A percentile compares a stretch with the other conserved stretches of the same genome.
These are phyloP conservation scores for Nitzschia sp. DNA, from an alignment of 108 stramenopile species.

Conservation along the genomic window DNA sequence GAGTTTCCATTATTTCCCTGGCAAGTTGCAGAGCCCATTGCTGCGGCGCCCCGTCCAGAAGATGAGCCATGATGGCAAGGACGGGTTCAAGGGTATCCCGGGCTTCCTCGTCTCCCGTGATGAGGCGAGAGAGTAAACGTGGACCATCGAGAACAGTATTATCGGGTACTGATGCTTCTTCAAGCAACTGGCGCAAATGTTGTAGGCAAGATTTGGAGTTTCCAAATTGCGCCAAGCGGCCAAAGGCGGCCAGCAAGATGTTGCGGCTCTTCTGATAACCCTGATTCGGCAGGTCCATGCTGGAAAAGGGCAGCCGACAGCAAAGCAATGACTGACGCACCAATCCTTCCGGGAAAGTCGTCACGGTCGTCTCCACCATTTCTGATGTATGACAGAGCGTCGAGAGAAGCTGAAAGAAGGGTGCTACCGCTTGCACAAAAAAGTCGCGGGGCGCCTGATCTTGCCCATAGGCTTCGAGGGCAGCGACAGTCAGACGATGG, in stretches of 20 bases:
- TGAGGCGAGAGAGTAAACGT: constrained; percentile 11
- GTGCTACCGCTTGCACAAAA: constrained; percentile 22
- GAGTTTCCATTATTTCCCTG: constrained; percentile 9
- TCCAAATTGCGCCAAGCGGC: constrained; percentile 9
- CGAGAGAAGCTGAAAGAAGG: constrained; percentile 28
- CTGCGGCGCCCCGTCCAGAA: constrained; percentile 24
- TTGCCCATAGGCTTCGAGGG: constrained; percentile 24
- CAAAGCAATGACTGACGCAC: constrained; percentile 22
- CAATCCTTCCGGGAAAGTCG: constrained; percentile 16
- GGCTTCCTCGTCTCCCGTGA: neutral
- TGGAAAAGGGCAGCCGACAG: constrained; percentile 9
- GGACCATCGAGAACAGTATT: constrained; percentile 11
- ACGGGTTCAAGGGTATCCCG: constrained; percentile 3
- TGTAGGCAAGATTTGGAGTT: constrained; percentile 13
- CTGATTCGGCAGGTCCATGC: neutral
- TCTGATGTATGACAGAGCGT: constrained; percentile 14
- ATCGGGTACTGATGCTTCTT: constrained; percentile 1
- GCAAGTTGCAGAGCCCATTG: constrained; percentile 22
- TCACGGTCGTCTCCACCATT: constrained; percentile 18
- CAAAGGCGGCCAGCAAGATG: constrained; percentile 17
- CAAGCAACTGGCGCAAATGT: constrained; percentile 8
- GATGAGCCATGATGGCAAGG: constrained; percentile 22
- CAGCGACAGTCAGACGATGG: constrained; percentile 39
- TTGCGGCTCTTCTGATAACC: neutral
- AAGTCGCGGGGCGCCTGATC: neutral